phyloP scores from a whole-genome alignment of 192 early-diverging fungal genomes.

The Coemansia sp. region DNA sequence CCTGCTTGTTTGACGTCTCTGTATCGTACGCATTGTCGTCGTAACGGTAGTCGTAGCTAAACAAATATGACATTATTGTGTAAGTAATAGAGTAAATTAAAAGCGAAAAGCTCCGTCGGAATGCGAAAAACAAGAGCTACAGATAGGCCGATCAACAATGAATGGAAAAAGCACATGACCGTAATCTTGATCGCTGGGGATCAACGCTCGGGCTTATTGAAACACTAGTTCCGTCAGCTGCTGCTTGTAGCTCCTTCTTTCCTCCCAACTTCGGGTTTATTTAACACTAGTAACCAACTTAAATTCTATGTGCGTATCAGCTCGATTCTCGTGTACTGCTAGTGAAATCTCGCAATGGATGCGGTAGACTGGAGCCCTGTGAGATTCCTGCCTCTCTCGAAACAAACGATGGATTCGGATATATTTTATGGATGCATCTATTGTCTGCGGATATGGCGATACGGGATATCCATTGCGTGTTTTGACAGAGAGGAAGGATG shows the following conservation, averaged over 20 bases:
- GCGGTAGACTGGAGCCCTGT: not conserved
- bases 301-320: conserved; percentile 47
- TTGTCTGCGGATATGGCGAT: not conserved
- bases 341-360: not conserved
- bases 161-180: no score
- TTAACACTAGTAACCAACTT: conserved; percentile 24
- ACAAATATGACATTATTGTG: conserved; percentile 24
- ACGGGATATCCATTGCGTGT: not conserved
- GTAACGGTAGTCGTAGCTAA: conserved; percentile 46
- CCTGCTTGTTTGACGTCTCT: conserved; percentile 38
- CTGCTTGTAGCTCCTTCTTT: conserved; percentile 19
- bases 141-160: no score
- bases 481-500: no score
- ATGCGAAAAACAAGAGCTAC: not conserved
- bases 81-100: not conserved
- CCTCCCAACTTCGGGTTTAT: conserved; percentile 35
- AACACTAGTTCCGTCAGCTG: not conserved
- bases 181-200: not conserved
- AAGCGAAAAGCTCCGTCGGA: not conserved
- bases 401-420: not conserved
- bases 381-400: not conserved
- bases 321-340: not conserved
- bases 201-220: not conserved
- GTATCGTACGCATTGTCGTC: conserved; percentile 49
- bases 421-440: not conserved